Evolutionary conservation across 805 yeast genomes (phyloP), one percentile per base, ranked within the genome.

Genomic region (Lipomyces chichibuensis): DNA sequence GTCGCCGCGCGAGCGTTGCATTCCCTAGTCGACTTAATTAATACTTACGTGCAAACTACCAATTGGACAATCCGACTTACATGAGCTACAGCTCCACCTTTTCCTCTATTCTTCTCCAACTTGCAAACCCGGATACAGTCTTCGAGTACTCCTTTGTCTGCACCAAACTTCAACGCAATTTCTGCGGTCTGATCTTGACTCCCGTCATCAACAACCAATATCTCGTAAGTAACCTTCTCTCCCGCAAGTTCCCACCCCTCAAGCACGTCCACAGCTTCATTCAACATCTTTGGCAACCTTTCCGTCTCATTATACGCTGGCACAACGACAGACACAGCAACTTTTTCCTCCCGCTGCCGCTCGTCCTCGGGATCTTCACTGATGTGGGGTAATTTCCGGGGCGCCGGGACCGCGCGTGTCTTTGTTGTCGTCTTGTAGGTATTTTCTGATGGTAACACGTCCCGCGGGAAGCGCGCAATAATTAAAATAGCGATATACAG

Each of bases 41-140:
- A 37, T 37, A 37, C 39, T 14, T 11, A 1, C 13, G 39, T 37
- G 14, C 13, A 37, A 37, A 0, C 13, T 3, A 37, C 6, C 32
- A 7, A 29, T 29, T 29, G 7, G 32, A 37, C 13, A 13, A 37
- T 37, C 17, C 39, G 49, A 57, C 71, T 32, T 54, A 68, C 71
- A 77, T 94, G 98, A 20, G 96, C 87, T 0, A 95, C 98, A 0
- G 98, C 99, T 13, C 98, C 97, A 46, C 96, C 96, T 79, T 94
- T 94, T 32, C 99, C 99, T 73, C 99, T 84, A 77, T 95, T 95
- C 69, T 85, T 77, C 29, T 79, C 85, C 69, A 95, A 82, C 71
- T 83, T 83, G n/a, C 91, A 82, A 56, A 91, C 92, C 72, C 94
- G 82, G 74, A 95, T 73, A 63, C 83, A 83, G 60, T 87, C 89